A percentile compares a stretch with the other conserved stretches of the same genome.
Conservation (phyloP, 495 filamentous ascomycete species). For the Penicillium lagena region DNA sequence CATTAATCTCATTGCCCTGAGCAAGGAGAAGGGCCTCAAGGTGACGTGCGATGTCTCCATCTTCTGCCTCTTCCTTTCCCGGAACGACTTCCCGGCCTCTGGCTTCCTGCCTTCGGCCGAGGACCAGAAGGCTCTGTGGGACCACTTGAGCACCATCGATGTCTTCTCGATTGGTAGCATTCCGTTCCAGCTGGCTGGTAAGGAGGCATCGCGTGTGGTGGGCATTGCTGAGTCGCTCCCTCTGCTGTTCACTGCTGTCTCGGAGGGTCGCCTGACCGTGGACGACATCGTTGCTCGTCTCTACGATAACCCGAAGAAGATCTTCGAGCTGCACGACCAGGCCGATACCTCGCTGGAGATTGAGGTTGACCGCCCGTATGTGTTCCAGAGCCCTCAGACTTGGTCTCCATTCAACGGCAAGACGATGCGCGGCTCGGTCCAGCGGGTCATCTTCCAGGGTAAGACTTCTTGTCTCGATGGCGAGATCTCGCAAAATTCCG, state of each 20-base stretch:
- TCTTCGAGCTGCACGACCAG: slow-evolving; percentile 85
- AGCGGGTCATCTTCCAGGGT: slow-evolving; percentile 72
- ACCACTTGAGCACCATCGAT: slow-evolving; percentile 70
- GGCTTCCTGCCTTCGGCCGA: slow-evolving; percentile 58
- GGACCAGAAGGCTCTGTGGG: slow-evolving; percentile 76
- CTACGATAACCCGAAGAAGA: slow-evolving; percentile 76
- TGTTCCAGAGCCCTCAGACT: slow-evolving; percentile 42
- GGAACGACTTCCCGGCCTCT: slow-evolving; percentile 66
- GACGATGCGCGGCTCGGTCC: slow-evolving; percentile 63
- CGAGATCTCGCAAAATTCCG: slow-evolving; percentile 45
- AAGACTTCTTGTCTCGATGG: slow-evolving; percentile 76
- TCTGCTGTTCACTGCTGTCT: slow-evolving; percentile 70
- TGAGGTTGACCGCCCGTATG: slow-evolving; percentile 64
- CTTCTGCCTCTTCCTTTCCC: slow-evolving; percentile 74
- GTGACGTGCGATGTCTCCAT: slow-evolving; percentile 83
- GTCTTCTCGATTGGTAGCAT: slow-evolving; percentile 80
- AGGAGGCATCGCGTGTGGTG: slow-evolving; percentile 50
- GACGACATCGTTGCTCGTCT: slow-evolving; percentile 66
- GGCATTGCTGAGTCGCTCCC: slow-evolving; percentile 75
- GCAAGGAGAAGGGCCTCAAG: slow-evolving; percentile 76
- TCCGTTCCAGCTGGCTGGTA: slow-evolving; percentile 68
- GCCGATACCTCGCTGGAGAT: slow-evolving; percentile 67
- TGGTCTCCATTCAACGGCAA: slow-evolving; percentile 78
- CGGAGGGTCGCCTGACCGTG: slow-evolving; percentile 66
- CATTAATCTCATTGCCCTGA: slow-evolving; percentile 70